Conservation (phyloP, 192 early-diverging fungal species). For the Backusella circina region DNA sequence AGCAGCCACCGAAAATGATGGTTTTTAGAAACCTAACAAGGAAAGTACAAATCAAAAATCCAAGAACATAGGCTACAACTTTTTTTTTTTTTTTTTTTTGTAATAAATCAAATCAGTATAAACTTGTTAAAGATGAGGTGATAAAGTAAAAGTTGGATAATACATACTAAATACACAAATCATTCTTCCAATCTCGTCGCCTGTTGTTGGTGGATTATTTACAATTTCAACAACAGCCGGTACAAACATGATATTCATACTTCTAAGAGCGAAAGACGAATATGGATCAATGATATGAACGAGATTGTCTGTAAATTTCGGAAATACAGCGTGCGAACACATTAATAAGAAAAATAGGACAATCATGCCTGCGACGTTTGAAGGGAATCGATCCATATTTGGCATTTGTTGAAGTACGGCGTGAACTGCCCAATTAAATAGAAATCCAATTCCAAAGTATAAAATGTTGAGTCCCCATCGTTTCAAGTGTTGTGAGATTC, state of each 20-base stretch:
- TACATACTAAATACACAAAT: not conserved
- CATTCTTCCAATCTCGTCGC: not conserved
- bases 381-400: conserved; percentile 3
- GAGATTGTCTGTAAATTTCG: not conserved
- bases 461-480: not conserved
- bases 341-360: conserved; percentile 2
- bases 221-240: conserved; percentile 7
- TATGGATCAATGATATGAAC: not conserved
- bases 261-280: conserved; percentile 4
- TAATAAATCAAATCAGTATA: not conserved
- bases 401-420: conserved; percentile 6
- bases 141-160: not conserved
- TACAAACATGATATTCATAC: conserved; percentile 21
- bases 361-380: conserved; percentile 10
- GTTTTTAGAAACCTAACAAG: not conserved
- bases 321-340: not conserved
- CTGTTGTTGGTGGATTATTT: conserved; percentile 3
- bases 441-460: not conserved
- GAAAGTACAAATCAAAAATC: not conserved
- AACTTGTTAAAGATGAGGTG: not conserved
- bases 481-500: not conserved
- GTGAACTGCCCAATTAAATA: not conserved
- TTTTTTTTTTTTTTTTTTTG: not conserved
- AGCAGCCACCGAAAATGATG: not conserved
- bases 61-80: conserved; percentile 1